Evolutionary conservation across 1,139 yeast genomes (phyloP).

Genomic region (Williopsis jadinii): DNA sequence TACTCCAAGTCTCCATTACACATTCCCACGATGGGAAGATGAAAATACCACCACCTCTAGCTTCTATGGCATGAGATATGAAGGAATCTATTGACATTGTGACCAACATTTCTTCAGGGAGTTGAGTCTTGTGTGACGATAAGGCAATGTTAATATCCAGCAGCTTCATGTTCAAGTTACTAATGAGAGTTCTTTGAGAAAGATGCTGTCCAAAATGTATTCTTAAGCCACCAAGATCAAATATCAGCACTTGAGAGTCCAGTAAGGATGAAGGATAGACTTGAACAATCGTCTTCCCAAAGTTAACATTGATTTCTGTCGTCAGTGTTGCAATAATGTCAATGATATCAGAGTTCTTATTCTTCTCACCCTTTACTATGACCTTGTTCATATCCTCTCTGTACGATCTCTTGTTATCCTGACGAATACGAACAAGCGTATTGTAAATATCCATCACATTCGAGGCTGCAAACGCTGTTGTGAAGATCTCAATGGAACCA

Average conservation of each 20-base stretch:
- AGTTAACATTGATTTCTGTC: constrained; percentile 56
- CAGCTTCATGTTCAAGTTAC: constrained; percentile 41
- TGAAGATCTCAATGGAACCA: constrained; percentile 50
- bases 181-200: constrained; percentile 37
- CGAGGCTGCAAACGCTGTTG: constrained; percentile 82
- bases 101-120: constrained; percentile 39
- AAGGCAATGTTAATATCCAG: constrained; percentile 60
- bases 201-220: constrained; percentile 59
- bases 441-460: constrained; percentile 72
- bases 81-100: constrained; percentile 47
- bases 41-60: constrained; percentile 75
- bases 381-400: constrained; percentile 47
- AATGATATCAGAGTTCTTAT: constrained; percentile 13
- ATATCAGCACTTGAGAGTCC: constrained; percentile 66
- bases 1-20: constrained; percentile 70
- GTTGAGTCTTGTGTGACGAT: constrained; percentile 42
- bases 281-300: constrained; percentile 51
- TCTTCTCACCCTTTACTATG: constrained; percentile 7
- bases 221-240: constrained; percentile 50
- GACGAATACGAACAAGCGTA: constrained; percentile 62
- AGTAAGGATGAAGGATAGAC: constrained; percentile 72
- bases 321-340: constrained; percentile 30
- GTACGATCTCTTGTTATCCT: constrained; percentile 67
- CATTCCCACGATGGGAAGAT: constrained; percentile 71
- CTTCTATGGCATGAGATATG: constrained; percentile 46